Conservation (phyloP, 306 rosid genomes). For the Dalbergia cultrata region DNA sequence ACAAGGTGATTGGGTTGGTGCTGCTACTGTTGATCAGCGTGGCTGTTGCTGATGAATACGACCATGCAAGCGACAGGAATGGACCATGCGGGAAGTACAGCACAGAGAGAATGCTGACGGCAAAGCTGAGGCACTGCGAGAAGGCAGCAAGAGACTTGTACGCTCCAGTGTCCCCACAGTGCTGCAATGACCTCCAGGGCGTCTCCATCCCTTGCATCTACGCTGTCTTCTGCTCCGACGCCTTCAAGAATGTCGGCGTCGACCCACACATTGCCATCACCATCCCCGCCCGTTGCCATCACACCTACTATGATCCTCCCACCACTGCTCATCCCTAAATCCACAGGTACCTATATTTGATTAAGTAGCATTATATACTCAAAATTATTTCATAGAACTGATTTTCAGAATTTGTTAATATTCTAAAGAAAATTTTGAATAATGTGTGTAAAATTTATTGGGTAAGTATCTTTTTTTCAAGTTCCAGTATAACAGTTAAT, state of each 20-base stretch:
- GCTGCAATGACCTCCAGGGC: not conserved
- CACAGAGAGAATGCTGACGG: not conserved
- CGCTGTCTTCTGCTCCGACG: not conserved
- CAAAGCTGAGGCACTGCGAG: constrained; percentile 9
- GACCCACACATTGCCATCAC: constrained; percentile 11
- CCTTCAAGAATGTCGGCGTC: not conserved
- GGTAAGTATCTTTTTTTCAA: too few relatives aligned
- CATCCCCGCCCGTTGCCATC: constrained; percentile 18
- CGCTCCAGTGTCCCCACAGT: not conserved
- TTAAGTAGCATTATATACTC: too few relatives aligned
- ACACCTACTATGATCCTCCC: too few relatives aligned
- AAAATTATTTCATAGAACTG: too few relatives aligned
- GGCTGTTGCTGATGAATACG: not conserved
- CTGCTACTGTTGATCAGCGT: not conserved
- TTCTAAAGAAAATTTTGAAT: too few relatives aligned
- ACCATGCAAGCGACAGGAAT: not conserved
- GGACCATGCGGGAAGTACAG: constrained; percentile 5
- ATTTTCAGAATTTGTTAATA: too few relatives aligned
- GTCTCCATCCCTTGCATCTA: not conserved
- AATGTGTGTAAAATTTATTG: too few relatives aligned
- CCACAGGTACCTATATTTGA: too few relatives aligned
- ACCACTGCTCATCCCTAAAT: too few relatives aligned
- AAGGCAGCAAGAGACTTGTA: not conserved
- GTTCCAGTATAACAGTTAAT: too few relatives aligned
- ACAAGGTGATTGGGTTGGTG: not conserved